Evolutionary conservation across 2,329 filamentous ascomycete genomes (phyloP).

Genomic region (Sphaerostilbella broomeana): DNA sequence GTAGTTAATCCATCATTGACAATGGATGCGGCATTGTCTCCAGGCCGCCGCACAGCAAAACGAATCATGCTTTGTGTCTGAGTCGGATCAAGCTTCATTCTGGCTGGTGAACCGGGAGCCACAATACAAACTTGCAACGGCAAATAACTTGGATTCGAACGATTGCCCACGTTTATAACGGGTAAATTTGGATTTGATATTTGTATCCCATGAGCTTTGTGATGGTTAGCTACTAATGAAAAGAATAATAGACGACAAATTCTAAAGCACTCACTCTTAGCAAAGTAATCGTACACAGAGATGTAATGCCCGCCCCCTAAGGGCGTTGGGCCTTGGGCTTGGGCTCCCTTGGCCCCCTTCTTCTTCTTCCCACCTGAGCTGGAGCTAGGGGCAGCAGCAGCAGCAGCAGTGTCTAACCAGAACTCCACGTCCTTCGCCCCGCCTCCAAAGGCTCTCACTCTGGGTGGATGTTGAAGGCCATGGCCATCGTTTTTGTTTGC

Average conservation of each 20-base stretch:
- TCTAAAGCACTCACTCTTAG: conserved; percentile 26
- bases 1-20: conserved; percentile 40
- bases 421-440: conserved; percentile 49
- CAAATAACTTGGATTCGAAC: conserved; percentile 47
- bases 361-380: conserved; percentile 3
- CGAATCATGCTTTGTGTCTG: conserved; percentile 55
- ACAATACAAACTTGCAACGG: conserved; percentile 53
- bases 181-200: conserved; percentile 33
- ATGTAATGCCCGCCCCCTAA: conserved; percentile 37
- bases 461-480: conserved; percentile 20
- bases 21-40: conserved; percentile 51
- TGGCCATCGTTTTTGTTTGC: conserved; percentile 30
- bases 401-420: conserved; percentile 32
- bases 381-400: conserved; percentile 12
- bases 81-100: conserved; percentile 38
- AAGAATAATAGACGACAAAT: conserved; percentile 2
- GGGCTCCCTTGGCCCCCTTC: conserved; percentile 12
- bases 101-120: conserved; percentile 48
- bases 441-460: conserved; percentile 30
- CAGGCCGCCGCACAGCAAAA: conserved; percentile 53
- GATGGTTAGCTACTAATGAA: background rate
- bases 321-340: conserved; percentile 19
- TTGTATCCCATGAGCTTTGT: conserved; percentile 30
- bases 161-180: conserved; percentile 54
- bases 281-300: conserved; percentile 46